phyloP scores from a whole-genome alignment of 495 filamentous ascomycete genomes.

The Haplographium delicatum region DNA sequence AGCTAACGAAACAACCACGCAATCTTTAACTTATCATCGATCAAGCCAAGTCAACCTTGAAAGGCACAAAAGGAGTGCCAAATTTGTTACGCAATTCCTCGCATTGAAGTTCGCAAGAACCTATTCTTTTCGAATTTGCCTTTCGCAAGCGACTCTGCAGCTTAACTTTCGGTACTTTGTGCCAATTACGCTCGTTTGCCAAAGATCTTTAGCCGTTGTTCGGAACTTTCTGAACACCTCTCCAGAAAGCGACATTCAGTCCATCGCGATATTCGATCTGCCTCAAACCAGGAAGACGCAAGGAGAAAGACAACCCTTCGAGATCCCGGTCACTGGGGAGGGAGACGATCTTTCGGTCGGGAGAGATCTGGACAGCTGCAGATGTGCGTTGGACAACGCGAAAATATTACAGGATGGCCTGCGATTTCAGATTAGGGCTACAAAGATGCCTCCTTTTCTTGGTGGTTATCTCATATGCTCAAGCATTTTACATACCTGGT shows the following conservation, averaged over 20 bases:
- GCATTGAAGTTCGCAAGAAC: neutral
- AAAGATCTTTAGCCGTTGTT: slow-evolving; percentile 11
- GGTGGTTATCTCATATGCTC: slow-evolving; percentile 36
- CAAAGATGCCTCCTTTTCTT: slow-evolving; percentile 32
- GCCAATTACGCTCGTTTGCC: slow-evolving; percentile 59
- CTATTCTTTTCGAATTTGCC: neutral
- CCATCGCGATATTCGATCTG: neutral
- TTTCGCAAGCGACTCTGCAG: neutral
- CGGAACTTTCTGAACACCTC: too few relatives aligned
- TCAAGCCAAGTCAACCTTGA: too few relatives aligned
- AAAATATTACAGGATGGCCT: slow-evolving; percentile 22
- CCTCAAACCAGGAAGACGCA: neutral
- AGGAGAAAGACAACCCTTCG: too few relatives aligned
- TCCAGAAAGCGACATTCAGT: neutral
- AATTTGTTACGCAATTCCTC: too few relatives aligned
- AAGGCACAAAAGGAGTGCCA: too few relatives aligned
- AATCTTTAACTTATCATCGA: too few relatives aligned
- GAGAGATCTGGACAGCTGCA: neutral
- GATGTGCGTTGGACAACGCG: neutral
- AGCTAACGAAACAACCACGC: too few relatives aligned
- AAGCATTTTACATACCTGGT: slow-evolving; percentile 81
- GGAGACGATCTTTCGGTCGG: neutral
- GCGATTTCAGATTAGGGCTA: slow-evolving; percentile 29
- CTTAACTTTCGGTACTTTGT: slow-evolving; percentile 41
- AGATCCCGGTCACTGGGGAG: neutral